A percentile compares a stretch with the other conserved stretches of the same genome.
These are phyloP conservation scores for Euphorbia schlechtendalii DNA, from an alignment of 441 rosid genomes.

Conservation along the genomic window DNA sequence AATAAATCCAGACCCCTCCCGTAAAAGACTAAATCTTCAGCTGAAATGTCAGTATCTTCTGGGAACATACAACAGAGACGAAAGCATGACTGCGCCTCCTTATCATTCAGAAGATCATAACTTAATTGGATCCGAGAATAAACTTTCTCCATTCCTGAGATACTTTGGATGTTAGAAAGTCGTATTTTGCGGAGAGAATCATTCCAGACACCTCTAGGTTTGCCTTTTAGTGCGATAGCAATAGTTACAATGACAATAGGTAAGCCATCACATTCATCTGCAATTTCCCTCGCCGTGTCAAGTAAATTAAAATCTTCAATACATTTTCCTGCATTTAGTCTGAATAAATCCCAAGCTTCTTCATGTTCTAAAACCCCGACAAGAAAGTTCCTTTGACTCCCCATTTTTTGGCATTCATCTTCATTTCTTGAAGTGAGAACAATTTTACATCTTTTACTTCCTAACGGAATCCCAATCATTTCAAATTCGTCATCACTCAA, in stretches of 20 bases:
- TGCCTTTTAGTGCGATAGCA: neutral
- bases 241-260: neutral
- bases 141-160: neutral
- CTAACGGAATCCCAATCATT: neutral
- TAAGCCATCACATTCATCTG: no score
- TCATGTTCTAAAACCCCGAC: neutral
- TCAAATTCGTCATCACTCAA: neutral
- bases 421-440: neutral
- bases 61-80: neutral
- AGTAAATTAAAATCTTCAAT: neutral
- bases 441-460: neutral
- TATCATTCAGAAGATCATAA: no score
- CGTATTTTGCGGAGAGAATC: neutral
- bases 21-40: neutral
- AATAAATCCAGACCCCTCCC: neutral
- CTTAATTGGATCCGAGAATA: neutral
- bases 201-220: neutral
- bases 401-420: neutral
- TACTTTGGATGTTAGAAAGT: neutral
- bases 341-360: neutral
- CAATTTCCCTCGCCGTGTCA: neutral
- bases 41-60: neutral
- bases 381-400: neutral
- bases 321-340: neutral
- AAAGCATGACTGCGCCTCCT: no score